Percentiles rank a stretch among this genome's conserved stretches.
Evolutionary conservation across 495 filamentous ascomycete genomes (phyloP).

Genomic region (Tetracladium marchalianum): DNA sequence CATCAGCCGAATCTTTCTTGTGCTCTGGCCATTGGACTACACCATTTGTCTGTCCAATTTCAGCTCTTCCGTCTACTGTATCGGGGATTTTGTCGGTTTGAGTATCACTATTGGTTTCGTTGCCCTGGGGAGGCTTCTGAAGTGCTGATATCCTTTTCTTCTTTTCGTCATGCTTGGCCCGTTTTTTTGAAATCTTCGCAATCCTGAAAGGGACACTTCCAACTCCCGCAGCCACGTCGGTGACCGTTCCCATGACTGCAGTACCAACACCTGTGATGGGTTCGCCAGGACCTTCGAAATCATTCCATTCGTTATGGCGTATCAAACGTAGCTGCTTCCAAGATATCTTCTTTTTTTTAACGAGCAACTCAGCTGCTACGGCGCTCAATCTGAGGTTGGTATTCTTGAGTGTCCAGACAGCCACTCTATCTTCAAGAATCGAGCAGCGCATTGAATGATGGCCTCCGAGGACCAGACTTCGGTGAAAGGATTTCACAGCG

Average conservation of each 20-base stretch:
- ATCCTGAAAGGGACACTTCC: conserved; percentile 48
- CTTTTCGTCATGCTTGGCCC: conserved; percentile 34
- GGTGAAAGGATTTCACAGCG: conserved; percentile 62
- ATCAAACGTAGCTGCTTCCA: conserved; percentile 57
- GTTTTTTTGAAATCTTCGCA: conserved; percentile 39
- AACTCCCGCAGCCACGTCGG: conserved; percentile 44
- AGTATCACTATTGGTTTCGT: neutral
- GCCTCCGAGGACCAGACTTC: conserved; percentile 44
- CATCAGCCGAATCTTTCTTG: neutral
- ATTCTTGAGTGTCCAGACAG: conserved; percentile 57
- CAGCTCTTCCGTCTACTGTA: neutral
- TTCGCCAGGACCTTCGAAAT: conserved; percentile 69
- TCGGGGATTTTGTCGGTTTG: neutral
- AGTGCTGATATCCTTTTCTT: conserved; percentile 21
- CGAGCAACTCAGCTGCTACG: conserved; percentile 54
- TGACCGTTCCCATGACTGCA: conserved; percentile 43
- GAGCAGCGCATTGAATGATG: conserved; percentile 57
- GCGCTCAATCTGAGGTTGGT: conserved; percentile 49
- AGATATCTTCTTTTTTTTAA: conserved; percentile 45
- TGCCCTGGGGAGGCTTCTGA: conserved; percentile 11
- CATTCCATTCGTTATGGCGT: conserved; percentile 66
- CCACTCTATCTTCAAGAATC: conserved; percentile 52
- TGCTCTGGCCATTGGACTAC: neutral
- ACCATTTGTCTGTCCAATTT: neutral
- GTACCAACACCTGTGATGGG: conserved; percentile 55